Evolutionary conservation across 768 basidiomycete species (phyloP).

Genomic region (Coprinopsis cinerea): DNA sequence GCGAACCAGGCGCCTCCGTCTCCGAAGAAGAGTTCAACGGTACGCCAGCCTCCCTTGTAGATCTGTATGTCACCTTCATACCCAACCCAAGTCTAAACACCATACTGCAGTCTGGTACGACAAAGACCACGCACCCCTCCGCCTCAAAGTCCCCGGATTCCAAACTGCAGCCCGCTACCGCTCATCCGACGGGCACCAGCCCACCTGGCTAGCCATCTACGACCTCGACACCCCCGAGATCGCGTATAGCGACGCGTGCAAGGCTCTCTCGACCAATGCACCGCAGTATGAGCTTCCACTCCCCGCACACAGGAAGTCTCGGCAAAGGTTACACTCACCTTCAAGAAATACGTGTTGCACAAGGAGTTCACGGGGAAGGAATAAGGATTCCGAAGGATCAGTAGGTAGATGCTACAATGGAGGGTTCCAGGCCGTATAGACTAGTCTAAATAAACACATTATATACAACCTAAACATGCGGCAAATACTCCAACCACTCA

Average conservation of each 20-base stretch:
- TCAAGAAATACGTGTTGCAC: too few species aligned
- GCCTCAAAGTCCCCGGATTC: conserved; percentile 23
- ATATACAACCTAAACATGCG: too few species aligned
- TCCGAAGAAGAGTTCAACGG: conserved; percentile 25
- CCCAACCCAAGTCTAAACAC: background rate
- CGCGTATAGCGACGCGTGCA: background rate
- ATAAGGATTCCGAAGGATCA: too few species aligned
- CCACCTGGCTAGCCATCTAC: conserved; percentile 26
- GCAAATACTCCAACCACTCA: too few species aligned
- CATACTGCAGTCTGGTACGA: conserved; percentile 27
- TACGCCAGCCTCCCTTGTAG: conserved; percentile 4
- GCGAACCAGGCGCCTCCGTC: conserved; percentile 21
- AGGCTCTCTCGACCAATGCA: background rate
- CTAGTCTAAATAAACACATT: too few species aligned
- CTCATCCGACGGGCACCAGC: conserved; percentile 19
- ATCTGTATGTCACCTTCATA: background rate
- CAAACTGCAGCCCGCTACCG: conserved; percentile 24
- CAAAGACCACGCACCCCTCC: conserved; percentile 26
- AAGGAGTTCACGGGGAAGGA: too few species aligned
- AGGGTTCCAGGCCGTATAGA: too few species aligned
- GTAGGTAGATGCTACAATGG: too few species aligned
- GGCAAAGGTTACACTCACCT: too few species aligned
- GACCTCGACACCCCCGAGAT: conserved; percentile 21
- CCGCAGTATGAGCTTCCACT: background rate
- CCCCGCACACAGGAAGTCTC: too few species aligned